phyloP scores from a whole-genome alignment of 2,329 filamentous ascomycete genomes.

The Cercospora sp. region DNA sequence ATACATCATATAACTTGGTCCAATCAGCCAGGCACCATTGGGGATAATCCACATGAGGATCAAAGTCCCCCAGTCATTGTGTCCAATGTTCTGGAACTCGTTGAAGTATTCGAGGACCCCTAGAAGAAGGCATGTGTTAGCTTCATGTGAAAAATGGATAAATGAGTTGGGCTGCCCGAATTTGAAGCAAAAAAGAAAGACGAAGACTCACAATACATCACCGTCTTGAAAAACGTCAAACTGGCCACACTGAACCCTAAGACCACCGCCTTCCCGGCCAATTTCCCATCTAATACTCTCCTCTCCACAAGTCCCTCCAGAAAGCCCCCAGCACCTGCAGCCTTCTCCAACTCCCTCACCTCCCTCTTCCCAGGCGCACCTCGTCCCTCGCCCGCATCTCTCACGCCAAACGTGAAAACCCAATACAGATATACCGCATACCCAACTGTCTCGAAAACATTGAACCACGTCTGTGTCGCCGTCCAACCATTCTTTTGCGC shows the following conservation, averaged over 20 bases:
- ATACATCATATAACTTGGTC: conserved; percentile 63
- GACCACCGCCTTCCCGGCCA: conserved; percentile 57
- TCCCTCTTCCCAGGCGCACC: conserved; percentile 42
- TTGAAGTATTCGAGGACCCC: conserved; percentile 63
- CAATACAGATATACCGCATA: conserved; percentile 64
- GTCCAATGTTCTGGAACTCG: conserved; percentile 61
- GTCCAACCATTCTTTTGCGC: conserved; percentile 71
- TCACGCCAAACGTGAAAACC: conserved; percentile 46
- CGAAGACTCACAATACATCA: conserved; percentile 58
- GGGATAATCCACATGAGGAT: conserved; percentile 64
- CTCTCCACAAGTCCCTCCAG: conserved; percentile 51
- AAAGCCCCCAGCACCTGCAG: conserved; percentile 43
- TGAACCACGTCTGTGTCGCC: conserved; percentile 69
- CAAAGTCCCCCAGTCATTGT: conserved; percentile 57
- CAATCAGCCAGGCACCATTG: conserved; percentile 65
- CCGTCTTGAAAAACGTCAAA: conserved; percentile 68
- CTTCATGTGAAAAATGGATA: background rate
- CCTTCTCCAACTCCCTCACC: background rate
- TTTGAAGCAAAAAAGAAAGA: background rate
- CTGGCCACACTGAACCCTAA: conserved; percentile 60
- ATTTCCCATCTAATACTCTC: conserved; percentile 53
- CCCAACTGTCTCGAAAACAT: conserved; percentile 65
- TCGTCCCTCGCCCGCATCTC: conserved; percentile 38
- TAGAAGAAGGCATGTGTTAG: conserved; percentile 29
- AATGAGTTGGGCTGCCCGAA: too few species aligned